These are phyloP conservation scores for Thalia dealbata DNA, from an alignment of 176 grass and related monocot species.

Conservation along the genomic window DNA sequence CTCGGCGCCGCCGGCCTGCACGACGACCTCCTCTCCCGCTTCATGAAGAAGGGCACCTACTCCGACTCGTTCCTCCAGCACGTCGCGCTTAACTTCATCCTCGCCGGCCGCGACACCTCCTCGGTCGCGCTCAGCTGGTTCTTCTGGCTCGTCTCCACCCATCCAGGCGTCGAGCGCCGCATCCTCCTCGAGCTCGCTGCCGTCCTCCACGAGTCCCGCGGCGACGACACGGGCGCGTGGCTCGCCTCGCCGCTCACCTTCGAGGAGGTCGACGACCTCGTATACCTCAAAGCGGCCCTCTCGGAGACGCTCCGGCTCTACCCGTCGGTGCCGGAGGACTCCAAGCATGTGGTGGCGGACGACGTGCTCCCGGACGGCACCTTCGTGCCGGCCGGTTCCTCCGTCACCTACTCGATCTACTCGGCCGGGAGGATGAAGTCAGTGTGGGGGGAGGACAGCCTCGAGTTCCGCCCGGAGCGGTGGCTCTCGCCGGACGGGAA, in stretches of 20 bases:
- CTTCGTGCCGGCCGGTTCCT: conserved; percentile 10
- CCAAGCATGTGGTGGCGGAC: conserved; percentile 17
- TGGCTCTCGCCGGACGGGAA: conserved; percentile 18
- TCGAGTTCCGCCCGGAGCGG: conserved; percentile 14
- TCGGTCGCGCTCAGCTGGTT: conserved; percentile 94
- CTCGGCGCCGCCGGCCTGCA: conserved; percentile 27
- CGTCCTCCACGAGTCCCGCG: conserved; percentile 54
- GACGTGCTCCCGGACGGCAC: conserved; percentile 22
- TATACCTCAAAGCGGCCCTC: conserved; percentile 14
- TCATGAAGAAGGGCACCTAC: conserved; percentile 91
- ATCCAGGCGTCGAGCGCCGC: conserved; percentile 45
- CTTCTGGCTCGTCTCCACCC: conserved; percentile 95
- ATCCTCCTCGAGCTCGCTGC: conserved; percentile 65
- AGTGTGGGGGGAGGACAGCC: conserved; percentile 18
- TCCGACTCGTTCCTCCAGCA: conserved; percentile 80
- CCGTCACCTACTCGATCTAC: conserved; percentile 23
- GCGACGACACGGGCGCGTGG: conserved; percentile 40
- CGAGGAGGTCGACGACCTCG: conserved; percentile 8
- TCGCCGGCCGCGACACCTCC: conserved; percentile 96
- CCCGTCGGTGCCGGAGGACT: conserved; percentile 22
- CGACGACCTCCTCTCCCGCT: conserved; percentile 91
- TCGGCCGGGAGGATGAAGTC: conserved; percentile 18
- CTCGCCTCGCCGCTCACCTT: conserved; percentile 12
- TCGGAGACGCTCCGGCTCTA: conserved; percentile 20
- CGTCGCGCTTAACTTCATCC: conserved; percentile 97